These are phyloP conservation scores for Centrapalus pauciflorus DNA, from an alignment of 129 eudicot genomes.

Conservation along the genomic window DNA sequence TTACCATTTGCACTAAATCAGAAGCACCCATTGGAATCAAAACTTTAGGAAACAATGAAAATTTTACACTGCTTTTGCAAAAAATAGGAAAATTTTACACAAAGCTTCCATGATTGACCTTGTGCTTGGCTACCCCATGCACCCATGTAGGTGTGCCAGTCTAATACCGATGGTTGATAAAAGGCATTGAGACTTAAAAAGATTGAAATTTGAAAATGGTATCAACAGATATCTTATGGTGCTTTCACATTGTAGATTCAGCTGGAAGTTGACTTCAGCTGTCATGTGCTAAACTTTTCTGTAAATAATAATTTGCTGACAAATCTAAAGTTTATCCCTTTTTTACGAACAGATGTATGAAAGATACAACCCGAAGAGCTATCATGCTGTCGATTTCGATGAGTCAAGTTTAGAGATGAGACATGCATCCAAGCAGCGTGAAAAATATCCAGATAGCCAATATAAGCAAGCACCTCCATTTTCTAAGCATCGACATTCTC, in stretches of 20 bases:
- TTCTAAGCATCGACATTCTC: constrained; percentile 27
- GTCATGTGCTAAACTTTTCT: not conserved
- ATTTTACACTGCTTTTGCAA: too few relatives aligned
- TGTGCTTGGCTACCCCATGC: too few relatives aligned
- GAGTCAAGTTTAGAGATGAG: constrained; percentile 35
- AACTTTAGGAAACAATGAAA: too few relatives aligned
- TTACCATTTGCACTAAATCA: too few relatives aligned
- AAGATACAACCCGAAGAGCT: constrained; percentile 37
- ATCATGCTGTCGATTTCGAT: constrained; percentile 38
- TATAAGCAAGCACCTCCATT: constrained; percentile 29
- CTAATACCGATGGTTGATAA: not conserved
- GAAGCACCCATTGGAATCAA: too few relatives aligned
- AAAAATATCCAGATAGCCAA: constrained; percentile 26
- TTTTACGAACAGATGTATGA: constrained; percentile 41
- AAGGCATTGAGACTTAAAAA: not conserved
- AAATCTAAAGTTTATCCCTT: constrained; percentile 15
- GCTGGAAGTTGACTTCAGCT: not conserved
- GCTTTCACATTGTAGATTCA: not conserved
- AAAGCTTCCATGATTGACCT: too few relatives aligned
- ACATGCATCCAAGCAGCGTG: constrained; percentile 38
- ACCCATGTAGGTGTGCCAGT: too few relatives aligned
- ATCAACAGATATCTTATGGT: not conserved
- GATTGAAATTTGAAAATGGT: not conserved
- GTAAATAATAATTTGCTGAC: not conserved
- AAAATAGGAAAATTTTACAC: too few relatives aligned